Base-by-base conservation (phyloP, 2,329 filamentous ascomycete genomes). In the Aspergillus ruber region DNA sequence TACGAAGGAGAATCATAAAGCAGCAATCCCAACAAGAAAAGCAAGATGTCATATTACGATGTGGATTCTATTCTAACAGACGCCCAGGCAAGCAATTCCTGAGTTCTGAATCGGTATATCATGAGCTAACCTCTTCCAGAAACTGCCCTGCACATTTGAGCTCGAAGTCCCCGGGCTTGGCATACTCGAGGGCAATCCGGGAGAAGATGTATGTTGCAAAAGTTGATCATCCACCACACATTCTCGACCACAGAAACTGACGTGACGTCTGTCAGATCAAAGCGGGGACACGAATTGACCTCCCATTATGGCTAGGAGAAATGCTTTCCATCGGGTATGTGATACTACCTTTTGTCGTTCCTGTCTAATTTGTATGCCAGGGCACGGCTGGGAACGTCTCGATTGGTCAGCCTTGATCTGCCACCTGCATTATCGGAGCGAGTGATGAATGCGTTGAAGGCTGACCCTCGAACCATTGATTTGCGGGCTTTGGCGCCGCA, bases 71-170 rank as follows among this genome's bases (percentile, higher is more conserved):
- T 74, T 35, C 52, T 74, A 48, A 74, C 72, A 2, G 71, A 74
- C 55, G 67, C 70, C 4, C 69, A 72, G 57, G 69, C 70, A 54
- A 36, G 25, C 25, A 29, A 29, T 29, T 5, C 12, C 7, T 29
- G 25, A 12, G 12, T 29, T 12, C 25, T 12, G 25, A 29, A 12
- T 12, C 10, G 25, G 55, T 53, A 12, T 8, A n/a, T 33, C 9
- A 21, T n/a, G 18, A 12, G 36, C 27, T 21, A 2, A 36, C 9
- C n/a, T 21, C 21, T 17, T 51, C 45, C 50, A 95, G 84, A 97
- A 96, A 86, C 82, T 96, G 27, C 91, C 93, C 36, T 95, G 90
- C 74, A 94, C 87, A 44, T 96, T 97, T 71, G 87, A 95, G 63
- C 81, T 96, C 62, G 86, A 91, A 50, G 84, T 95, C 27, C 86